phyloP scores from a whole-genome alignment of 2,329 filamentous ascomycete species.

The Pseudogymnoascus pannorum region DNA sequence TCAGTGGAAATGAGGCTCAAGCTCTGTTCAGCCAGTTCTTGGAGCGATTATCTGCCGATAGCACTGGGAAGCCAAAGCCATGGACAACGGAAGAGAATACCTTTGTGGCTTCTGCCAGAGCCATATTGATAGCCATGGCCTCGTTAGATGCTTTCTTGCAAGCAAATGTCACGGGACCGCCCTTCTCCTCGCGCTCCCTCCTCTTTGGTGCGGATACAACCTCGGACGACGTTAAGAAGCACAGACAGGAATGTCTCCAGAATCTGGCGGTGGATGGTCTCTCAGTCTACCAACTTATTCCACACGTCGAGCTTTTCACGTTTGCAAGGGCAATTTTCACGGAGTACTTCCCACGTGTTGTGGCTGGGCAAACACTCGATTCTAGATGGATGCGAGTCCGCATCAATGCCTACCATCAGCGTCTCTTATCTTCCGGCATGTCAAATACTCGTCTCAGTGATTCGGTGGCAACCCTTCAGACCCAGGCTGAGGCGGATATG shows the following conservation, averaged over 20 bases:
- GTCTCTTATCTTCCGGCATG: slow-evolving; percentile 41
- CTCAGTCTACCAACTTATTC: slow-evolving; percentile 76
- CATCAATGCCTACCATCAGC: slow-evolving; percentile 65
- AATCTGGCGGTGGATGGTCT: slow-evolving; percentile 76
- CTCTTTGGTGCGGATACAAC: slow-evolving; percentile 26
- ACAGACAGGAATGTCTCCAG: slow-evolving; percentile 53
- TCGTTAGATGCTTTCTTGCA: slow-evolving; percentile 76
- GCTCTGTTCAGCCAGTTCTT: not conserved
- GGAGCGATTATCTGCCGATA: not conserved
- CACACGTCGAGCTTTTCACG: slow-evolving; percentile 75
- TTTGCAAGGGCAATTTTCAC: slow-evolving; percentile 53
- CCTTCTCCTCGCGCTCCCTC: slow-evolving; percentile 40
- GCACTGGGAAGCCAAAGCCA: not conserved
- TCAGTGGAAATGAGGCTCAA: not conserved
- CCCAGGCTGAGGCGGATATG: slow-evolving; percentile 52
- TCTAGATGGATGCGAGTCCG: slow-evolving; percentile 50
- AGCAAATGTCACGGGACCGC: slow-evolving; percentile 79
- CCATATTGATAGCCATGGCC: slow-evolving; percentile 49
- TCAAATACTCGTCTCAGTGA: slow-evolving; percentile 39
- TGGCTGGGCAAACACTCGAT: slow-evolving; percentile 17
- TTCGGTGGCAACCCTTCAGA: slow-evolving; percentile 51
- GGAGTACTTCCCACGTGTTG: slow-evolving; percentile 25
- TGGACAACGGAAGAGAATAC: slow-evolving; percentile 11
- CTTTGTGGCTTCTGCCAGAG: slow-evolving; percentile 14
- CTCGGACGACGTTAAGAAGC: slow-evolving; percentile 34